These are phyloP conservation scores for Quercus tomentella DNA, from an alignment of 331 rosid species.

Conservation along the genomic window DNA sequence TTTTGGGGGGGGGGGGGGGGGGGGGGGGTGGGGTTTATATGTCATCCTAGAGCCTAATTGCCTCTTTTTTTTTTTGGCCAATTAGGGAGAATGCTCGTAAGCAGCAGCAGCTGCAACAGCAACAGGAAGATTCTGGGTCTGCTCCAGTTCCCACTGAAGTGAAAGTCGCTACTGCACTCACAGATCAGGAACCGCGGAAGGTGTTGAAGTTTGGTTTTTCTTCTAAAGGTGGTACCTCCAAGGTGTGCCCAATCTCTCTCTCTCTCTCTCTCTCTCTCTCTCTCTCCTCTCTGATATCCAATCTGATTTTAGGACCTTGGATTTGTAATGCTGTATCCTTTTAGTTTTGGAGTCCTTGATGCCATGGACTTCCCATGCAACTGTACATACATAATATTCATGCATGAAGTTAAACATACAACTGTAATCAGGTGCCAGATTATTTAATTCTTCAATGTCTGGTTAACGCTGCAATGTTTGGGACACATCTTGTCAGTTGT, in stretches of 20 bases:
- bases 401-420: not conserved
- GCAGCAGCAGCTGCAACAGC: conserved; percentile 68
- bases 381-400: not conserved
- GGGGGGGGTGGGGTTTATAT: not conserved
- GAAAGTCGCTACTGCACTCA: conserved; percentile 58
- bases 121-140: conserved; percentile 54
- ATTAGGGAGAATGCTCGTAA: conserved; percentile 79
- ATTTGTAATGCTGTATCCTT: not conserved
- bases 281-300: not conserved
- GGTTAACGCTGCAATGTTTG: not conserved
- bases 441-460: not conserved
- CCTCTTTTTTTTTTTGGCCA: conserved; percentile 13
- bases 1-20: not conserved
- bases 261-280: not conserved
- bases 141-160: conserved; percentile 45
- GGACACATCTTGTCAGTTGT: not conserved
- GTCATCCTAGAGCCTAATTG: not conserved
- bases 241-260: conserved; percentile 33
- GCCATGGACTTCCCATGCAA: not conserved
- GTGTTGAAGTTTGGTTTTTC: conserved; percentile 90
- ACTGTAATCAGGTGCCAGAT: not conserved
- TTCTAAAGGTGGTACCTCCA: conserved; percentile 71
- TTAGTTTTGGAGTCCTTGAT: not conserved
- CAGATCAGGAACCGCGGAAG: conserved; percentile 83
- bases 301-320: not conserved